These are phyloP conservation scores for Xylariales sp. DNA, from an alignment of 2,329 filamentous ascomycete genomes.

Conservation along the genomic window DNA sequence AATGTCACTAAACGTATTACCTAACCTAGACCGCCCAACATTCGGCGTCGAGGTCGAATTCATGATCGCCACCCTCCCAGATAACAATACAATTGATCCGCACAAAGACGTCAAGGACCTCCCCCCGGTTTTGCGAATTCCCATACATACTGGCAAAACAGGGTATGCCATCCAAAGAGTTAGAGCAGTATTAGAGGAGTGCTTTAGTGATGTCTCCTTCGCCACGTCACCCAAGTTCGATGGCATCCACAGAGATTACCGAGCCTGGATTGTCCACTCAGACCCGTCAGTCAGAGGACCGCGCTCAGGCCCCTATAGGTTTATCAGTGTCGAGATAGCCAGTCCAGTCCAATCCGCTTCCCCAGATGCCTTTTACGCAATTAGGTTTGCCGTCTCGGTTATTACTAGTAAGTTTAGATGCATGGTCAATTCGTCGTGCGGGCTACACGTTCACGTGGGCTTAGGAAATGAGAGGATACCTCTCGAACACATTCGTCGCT, in stretches of 20 bases:
- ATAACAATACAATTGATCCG: neutral
- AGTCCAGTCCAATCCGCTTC: constrained; percentile 33
- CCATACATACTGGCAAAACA: neutral
- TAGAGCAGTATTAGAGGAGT: constrained; percentile 1
- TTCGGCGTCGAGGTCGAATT: constrained; percentile 30
- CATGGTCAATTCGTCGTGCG: constrained; percentile 33
- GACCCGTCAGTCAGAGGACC: neutral
- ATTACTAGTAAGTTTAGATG: constrained; percentile 31
- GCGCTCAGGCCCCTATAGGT: neutral
- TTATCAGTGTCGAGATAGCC: constrained; percentile 30
- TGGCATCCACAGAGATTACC: neutral
- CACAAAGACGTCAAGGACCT: constrained; percentile 2
- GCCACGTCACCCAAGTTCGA: neutral
- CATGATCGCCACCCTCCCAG: neutral
- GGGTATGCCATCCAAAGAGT: neutral
- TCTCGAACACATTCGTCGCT: constrained; percentile 35
- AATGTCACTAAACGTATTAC: neutral
- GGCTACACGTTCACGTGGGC: constrained; percentile 44
- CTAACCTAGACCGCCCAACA: neutral
- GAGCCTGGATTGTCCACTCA: neutral
- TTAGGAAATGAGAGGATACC: constrained; percentile 29
- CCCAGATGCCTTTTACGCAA: constrained; percentile 25
- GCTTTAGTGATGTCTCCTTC: neutral
- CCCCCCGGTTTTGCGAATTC: constrained; percentile 13
- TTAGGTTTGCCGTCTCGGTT: constrained; percentile 25